phyloP scores from a whole-genome alignment of 805 yeast genomes.

The Metschnikowia lochheadii region DNA sequence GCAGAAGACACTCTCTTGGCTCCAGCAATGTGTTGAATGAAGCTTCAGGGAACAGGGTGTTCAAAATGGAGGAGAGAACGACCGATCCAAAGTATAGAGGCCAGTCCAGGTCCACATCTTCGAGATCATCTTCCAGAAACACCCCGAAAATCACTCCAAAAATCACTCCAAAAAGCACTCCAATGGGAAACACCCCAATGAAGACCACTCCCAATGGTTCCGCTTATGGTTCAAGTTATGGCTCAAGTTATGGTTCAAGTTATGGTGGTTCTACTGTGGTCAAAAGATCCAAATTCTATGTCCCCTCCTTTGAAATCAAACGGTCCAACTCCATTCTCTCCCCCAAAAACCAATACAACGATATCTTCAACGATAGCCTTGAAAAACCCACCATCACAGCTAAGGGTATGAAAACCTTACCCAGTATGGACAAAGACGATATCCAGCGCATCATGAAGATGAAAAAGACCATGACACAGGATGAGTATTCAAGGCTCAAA shows the following conservation, averaged over 20 bases:
- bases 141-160: too few relatives aligned
- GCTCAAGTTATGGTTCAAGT: too few relatives aligned
- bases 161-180: too few relatives aligned
- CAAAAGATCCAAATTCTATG: constrained; percentile 31
- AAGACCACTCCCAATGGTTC: too few relatives aligned
- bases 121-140: too few relatives aligned
- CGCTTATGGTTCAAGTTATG: too few relatives aligned
- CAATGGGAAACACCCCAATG: too few relatives aligned
- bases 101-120: too few relatives aligned
- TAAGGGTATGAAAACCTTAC: constrained; percentile 46
- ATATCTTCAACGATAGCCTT: constrained; percentile 31
- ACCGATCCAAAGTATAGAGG: too few relatives aligned
- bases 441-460: constrained; percentile 34
- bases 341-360: constrained; percentile 37
- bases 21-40: constrained; percentile 1
- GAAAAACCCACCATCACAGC: constrained; percentile 36
- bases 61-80: too few relatives aligned
- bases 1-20: constrained; percentile 2
- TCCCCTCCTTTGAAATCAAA: constrained; percentile 42
- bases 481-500: constrained; percentile 36
- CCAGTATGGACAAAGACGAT: constrained; percentile 46
- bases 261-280: too few relatives aligned
- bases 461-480: constrained; percentile 37
- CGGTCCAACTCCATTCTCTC: constrained; percentile 32
- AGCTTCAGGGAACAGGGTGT: background rate